Percentiles rank a stretch among this genome's conserved stretches.
Conservation (phyloP, 129 eudicot genomes). For the Logfia minima region DNA sequence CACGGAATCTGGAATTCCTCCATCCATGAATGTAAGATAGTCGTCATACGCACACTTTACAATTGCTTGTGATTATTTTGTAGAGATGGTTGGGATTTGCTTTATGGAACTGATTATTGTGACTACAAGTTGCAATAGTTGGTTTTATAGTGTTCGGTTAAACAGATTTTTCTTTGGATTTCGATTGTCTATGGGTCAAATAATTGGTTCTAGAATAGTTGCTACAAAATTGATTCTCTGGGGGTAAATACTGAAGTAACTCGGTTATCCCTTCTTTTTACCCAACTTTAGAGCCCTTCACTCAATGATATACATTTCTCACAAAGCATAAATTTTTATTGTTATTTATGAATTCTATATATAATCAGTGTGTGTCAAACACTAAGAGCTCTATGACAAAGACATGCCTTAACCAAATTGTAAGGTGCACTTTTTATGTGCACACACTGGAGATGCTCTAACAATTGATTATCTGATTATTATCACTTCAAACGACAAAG, state of each 20-base stretch:
- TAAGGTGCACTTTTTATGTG: not conserved
- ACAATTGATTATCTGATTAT: not conserved
- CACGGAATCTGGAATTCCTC: constrained; percentile 47
- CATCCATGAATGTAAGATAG: constrained; percentile 58
- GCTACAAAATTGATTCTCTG: not conserved
- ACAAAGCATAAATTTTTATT: not conserved
- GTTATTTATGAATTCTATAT: not conserved
- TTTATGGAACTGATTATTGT: not conserved
- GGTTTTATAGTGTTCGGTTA: not conserved
- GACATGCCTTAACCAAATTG: not conserved
- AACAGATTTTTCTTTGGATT: not conserved
- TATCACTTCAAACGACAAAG: not conserved
- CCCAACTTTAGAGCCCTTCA: not conserved
- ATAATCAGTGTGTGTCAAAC: not conserved
- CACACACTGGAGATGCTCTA: not conserved
- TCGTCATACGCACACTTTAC: not conserved
- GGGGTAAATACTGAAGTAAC: not conserved
- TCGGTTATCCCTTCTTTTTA: not conserved
- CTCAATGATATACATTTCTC: not conserved
- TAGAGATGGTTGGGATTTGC: not conserved
- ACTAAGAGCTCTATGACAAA: not conserved
- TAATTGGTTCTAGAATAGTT: too few relatives aligned
- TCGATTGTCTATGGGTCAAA: not conserved
- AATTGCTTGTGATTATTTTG: not conserved
- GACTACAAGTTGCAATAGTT: too few relatives aligned